Evolutionary conservation across 2,329 filamentous ascomycete species (phyloP).

Genomic region (Tolypocladium cylindrosporum): DNA sequence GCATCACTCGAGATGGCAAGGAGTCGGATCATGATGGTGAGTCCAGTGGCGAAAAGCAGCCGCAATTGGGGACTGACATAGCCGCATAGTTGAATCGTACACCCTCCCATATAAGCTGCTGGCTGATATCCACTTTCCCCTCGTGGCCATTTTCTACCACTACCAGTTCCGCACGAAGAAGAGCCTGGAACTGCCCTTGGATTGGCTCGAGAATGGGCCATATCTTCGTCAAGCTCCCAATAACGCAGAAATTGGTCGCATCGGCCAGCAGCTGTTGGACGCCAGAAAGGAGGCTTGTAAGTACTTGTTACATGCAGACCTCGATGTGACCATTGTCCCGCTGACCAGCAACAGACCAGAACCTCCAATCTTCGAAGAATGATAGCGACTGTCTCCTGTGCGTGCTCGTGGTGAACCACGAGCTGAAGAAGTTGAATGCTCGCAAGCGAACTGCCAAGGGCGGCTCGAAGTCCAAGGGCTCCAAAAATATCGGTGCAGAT

Average conservation of each 20-base stretch:
- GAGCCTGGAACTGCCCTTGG: conserved; percentile 26
- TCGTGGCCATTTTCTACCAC: conserved; percentile 28
- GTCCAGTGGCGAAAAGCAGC: background rate
- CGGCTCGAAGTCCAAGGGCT: conserved; percentile 14
- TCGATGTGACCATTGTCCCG: background rate
- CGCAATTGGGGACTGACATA: background rate
- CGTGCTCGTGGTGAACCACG: conserved; percentile 26
- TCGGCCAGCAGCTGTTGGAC: conserved; percentile 21
- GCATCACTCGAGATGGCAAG: conserved; percentile 10
- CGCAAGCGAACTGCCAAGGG: conserved; percentile 18
- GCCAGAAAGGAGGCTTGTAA: conserved; percentile 25
- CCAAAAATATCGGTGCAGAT: conserved; percentile 7
- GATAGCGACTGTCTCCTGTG: conserved; percentile 23
- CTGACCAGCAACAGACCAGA: conserved; percentile 19
- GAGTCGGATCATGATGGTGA: conserved; percentile 11
- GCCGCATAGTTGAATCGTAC: conserved; percentile 8
- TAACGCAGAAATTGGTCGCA: conserved; percentile 12
- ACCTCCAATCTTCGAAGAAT: conserved; percentile 18
- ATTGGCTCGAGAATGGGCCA: conserved; percentile 22
- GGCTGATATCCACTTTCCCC: conserved; percentile 24
- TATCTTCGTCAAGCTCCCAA: conserved; percentile 14
- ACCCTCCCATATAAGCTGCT: conserved; percentile 15
- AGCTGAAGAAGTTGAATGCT: conserved; percentile 28
- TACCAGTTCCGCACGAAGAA: conserved; percentile 31
- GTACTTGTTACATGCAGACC: conserved; percentile 3